Conservation (phyloP, 208 protist species). For the Leishmania tropica region DNA sequence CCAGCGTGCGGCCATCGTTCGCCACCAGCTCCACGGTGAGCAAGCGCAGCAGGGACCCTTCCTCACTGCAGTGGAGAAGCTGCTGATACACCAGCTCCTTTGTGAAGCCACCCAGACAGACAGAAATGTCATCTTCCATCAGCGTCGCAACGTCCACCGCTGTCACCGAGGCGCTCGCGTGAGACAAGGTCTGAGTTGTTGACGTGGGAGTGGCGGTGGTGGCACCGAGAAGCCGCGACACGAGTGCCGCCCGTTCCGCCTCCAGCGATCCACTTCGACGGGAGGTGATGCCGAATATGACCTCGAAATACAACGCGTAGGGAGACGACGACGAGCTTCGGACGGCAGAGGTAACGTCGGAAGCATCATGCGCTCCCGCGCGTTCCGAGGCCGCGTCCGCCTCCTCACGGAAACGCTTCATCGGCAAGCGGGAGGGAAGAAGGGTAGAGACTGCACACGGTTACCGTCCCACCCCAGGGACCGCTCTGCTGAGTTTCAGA, state of each 20-base stretch:
- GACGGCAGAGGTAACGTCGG: background rate
- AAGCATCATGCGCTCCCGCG: background rate
- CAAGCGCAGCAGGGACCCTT: constrained; percentile 39
- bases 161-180: constrained; percentile 1
- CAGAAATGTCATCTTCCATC: constrained; percentile 29
- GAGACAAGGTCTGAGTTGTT: background rate
- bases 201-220: background rate
- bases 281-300: constrained; percentile 32
- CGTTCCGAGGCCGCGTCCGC: background rate
- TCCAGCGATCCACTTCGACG: constrained; percentile 33
- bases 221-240: constrained; percentile 23
- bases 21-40: constrained; percentile 71
- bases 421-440: background rate
- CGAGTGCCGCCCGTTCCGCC: constrained; percentile 31
- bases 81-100: constrained; percentile 37
- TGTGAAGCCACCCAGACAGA: constrained; percentile 30
- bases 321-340: constrained; percentile 19
- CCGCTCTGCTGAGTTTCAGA: background rate
- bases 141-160: constrained; percentile 22
- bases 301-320: constrained; percentile 29
- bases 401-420: constrained; percentile 26
- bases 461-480: constrained; percentile 14
- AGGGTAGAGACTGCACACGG: constrained; percentile 3
- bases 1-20: constrained; percentile 59
- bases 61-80: constrained; percentile 29